These are phyloP conservation scores for Goffeauzyma gilvescens DNA, from an alignment of 768 basidiomycete species.

Conservation along the genomic window DNA sequence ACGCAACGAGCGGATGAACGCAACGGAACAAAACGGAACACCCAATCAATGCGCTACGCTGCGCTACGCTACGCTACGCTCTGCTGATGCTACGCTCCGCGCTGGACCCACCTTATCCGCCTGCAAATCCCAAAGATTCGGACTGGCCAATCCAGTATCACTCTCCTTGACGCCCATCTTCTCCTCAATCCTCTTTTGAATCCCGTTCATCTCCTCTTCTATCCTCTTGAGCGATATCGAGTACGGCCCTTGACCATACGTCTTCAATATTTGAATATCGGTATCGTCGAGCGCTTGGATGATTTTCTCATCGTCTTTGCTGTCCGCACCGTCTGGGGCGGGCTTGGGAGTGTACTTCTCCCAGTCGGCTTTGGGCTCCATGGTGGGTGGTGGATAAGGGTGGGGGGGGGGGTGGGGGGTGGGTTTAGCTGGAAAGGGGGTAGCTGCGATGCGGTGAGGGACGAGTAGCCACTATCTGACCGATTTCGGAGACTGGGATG, in stretches of 20 bases:
- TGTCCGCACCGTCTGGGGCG: too few species aligned
- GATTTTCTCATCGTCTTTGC: conserved; percentile 85
- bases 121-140: conserved; percentile 90
- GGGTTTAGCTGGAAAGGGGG: too few species aligned
- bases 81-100: neutral
- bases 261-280: conserved; percentile 97
- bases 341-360: too few species aligned
- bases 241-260: conserved; percentile 97
- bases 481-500: too few species aligned
- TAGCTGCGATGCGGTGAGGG: too few species aligned
- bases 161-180: conserved; percentile 97
- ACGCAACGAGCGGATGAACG: too few species aligned
- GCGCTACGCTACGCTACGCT: too few species aligned
- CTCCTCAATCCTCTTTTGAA: conserved; percentile 94
- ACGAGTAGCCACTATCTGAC: neutral
- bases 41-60: too few species aligned
- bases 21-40: too few species aligned
- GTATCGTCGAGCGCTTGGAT: conserved; percentile 89
- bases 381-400: too few species aligned
- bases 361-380: too few species aligned
- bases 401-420: too few species aligned
- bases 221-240: conserved; percentile 68
- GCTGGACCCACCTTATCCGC: conserved; percentile 57
- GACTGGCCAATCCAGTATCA: conserved; percentile 88
- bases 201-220: conserved; percentile 80